These are phyloP conservation scores for Debaryomyces coudertii DNA, from an alignment of 1,139 yeast species.

Conservation along the genomic window DNA sequence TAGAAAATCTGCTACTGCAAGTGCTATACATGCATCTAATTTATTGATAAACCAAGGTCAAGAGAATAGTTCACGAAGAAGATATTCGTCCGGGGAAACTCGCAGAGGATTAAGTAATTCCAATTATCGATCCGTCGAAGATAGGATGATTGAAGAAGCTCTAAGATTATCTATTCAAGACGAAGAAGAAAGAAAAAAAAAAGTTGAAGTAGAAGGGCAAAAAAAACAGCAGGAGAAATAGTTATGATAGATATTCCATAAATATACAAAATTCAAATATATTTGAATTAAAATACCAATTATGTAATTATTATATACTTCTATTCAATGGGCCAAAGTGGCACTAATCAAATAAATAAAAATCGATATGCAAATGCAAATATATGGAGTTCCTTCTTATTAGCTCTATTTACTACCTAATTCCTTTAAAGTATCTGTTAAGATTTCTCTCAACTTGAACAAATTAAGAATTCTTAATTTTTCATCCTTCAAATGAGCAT, in stretches of 20 bases:
- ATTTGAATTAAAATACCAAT: not conserved
- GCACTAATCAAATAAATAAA: not conserved
- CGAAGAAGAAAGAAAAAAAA: constrained; percentile 56
- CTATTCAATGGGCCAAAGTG: too few species aligned
- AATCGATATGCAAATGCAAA: not conserved
- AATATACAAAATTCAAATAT: not conserved
- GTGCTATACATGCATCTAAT: constrained; percentile 86
- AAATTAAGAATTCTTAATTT: constrained; percentile 78
- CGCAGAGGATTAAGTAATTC: constrained; percentile 20
- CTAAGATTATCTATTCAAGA: constrained; percentile 72
- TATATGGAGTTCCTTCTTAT: not conserved
- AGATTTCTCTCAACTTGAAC: constrained; percentile 69
- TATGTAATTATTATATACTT: not conserved
- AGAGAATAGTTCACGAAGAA: constrained; percentile 19
- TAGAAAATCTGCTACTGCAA: constrained; percentile 88
- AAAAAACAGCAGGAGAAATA: constrained; percentile 6
- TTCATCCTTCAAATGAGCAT: constrained; percentile 91
- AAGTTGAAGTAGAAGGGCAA: constrained; percentile 20
- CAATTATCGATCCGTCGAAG: constrained; percentile 52
- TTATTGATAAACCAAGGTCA: constrained; percentile 45
- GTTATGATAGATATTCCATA: not conserved
- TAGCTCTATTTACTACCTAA: constrained; percentile 23
- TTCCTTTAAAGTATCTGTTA: constrained; percentile 56
- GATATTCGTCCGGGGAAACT: constrained; percentile 13
- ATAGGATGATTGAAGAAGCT: constrained; percentile 84